phyloP scores from a whole-genome alignment of 192 early-diverging fungal species.

The Umbelopsis sp. region DNA sequence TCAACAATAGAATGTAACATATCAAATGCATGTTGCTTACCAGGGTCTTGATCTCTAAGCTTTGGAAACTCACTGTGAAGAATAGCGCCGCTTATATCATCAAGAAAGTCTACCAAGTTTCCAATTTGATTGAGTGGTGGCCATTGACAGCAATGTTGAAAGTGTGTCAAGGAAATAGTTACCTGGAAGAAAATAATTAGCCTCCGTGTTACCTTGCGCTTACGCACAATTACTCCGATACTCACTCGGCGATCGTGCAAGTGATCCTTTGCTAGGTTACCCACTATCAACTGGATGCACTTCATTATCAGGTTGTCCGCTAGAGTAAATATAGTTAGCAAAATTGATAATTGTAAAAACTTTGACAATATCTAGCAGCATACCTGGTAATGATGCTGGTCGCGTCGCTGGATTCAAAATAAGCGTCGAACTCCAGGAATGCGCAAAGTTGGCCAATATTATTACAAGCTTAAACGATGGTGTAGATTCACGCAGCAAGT shows the following conservation, averaged over 20 bases:
- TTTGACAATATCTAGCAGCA: no score
- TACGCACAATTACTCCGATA: background rate
- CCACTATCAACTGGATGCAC: background rate
- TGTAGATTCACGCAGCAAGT: background rate
- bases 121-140: background rate
- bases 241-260: background rate
- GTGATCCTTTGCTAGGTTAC: background rate
- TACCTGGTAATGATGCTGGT: background rate
- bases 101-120: background rate
- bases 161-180: background rate
- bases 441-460: slow-evolving; percentile 1
- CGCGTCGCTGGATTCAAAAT: background rate
- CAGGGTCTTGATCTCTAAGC: background rate
- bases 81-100: background rate
- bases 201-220: background rate
- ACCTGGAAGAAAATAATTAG: background rate
- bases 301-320: background rate
- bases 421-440: background rate
- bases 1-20: no score
- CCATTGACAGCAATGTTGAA: background rate
- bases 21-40: background rate
- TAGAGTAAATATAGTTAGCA: background rate
- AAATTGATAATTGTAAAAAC: background rate
- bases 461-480: background rate
- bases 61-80: background rate